Evolutionary conservation across 2,329 filamentous ascomycete species (phyloP).

Genomic region (Neobulgaria alba): DNA sequence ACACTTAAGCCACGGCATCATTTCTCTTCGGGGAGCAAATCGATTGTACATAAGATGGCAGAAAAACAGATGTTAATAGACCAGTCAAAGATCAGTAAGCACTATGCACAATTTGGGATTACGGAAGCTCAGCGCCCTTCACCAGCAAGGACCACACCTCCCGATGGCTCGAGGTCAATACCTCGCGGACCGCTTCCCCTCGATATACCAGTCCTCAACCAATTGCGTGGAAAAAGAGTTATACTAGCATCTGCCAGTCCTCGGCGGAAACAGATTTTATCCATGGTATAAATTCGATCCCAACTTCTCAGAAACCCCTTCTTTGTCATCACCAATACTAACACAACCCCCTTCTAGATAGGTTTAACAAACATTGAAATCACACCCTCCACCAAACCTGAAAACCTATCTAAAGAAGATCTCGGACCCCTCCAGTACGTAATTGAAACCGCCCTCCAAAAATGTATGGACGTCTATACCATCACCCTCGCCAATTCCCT

Average conservation of each 20-base stretch:
- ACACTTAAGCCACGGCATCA: no score
- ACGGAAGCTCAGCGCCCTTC: constrained; percentile 18
- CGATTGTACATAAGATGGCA: constrained; percentile 10
- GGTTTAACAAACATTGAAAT: constrained; percentile 78
- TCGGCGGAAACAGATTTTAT: constrained; percentile 71
- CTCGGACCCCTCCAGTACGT: constrained; percentile 87
- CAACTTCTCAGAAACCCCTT: background rate
- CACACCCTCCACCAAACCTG: constrained; percentile 71
- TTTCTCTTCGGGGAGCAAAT: no score
- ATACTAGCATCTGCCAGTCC: constrained; percentile 89
- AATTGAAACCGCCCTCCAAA: constrained; percentile 72
- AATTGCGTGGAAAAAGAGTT: constrained; percentile 69
- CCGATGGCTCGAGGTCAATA: constrained; percentile 13
- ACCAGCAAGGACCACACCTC: constrained; percentile 12
- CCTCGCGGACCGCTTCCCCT: constrained; percentile 52
- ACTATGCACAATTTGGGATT: constrained; percentile 24
- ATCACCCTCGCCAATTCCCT: constrained; percentile 32
- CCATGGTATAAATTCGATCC: constrained; percentile 42
- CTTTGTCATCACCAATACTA: no score
- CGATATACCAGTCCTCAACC: constrained; percentile 68
- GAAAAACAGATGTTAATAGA: constrained; percentile 7
- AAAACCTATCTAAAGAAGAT: constrained; percentile 69
- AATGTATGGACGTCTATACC: constrained; percentile 61
- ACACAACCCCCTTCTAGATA: constrained; percentile 51
- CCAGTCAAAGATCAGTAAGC: constrained; percentile 1